phyloP scores from a whole-genome alignment of 2,329 filamentous ascomycete species.

The Ciborinia camelliae region DNA sequence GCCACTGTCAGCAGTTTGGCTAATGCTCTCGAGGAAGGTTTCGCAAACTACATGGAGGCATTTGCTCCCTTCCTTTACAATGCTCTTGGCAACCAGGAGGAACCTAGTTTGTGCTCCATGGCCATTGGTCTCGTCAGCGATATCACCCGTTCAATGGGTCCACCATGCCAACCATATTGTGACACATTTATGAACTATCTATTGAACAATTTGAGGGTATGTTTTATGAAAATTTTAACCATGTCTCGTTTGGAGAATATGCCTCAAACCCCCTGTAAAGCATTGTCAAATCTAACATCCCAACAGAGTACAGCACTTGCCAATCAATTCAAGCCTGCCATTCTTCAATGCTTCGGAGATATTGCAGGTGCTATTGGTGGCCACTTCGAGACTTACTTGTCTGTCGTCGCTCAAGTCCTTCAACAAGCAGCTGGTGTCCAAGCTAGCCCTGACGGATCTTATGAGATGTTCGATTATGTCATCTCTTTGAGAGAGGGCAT shows the following conservation, averaged over 20 bases:
- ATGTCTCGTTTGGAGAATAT: background rate
- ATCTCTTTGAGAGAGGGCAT: slow-evolving; percentile 93
- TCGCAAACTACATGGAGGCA: slow-evolving; percentile 95
- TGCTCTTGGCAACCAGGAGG: slow-evolving; percentile 91
- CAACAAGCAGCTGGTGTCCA: slow-evolving; percentile 88
- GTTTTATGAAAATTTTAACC: slow-evolving; percentile 35
- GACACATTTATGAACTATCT: slow-evolving; percentile 98
- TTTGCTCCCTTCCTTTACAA: slow-evolving; percentile 92
- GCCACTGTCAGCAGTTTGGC: slow-evolving; percentile 89
- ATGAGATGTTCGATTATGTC: slow-evolving; percentile 97
- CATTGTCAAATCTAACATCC: slow-evolving; percentile 1
- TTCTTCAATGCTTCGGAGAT: slow-evolving; percentile 96
- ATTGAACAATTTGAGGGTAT: slow-evolving; percentile 80
- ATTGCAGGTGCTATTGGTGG: slow-evolving; percentile 92
- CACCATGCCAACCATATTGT: slow-evolving; percentile 90
- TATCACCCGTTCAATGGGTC: slow-evolving; percentile 86
- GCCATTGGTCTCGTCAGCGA: slow-evolving; percentile 97
- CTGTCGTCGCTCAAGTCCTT: slow-evolving; percentile 87
- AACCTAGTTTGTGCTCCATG: slow-evolving; percentile 90
- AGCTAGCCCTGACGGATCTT: slow-evolving; percentile 73
- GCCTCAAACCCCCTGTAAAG: background rate
- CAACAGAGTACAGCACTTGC: slow-evolving; percentile 73
- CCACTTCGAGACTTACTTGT: slow-evolving; percentile 88
- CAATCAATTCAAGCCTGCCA: slow-evolving; percentile 97
- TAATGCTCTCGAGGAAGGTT: slow-evolving; percentile 86